These are phyloP conservation scores for Tieghemostelium lacteum DNA, from an alignment of 78 protist genomes.

Conservation along the genomic window DNA sequence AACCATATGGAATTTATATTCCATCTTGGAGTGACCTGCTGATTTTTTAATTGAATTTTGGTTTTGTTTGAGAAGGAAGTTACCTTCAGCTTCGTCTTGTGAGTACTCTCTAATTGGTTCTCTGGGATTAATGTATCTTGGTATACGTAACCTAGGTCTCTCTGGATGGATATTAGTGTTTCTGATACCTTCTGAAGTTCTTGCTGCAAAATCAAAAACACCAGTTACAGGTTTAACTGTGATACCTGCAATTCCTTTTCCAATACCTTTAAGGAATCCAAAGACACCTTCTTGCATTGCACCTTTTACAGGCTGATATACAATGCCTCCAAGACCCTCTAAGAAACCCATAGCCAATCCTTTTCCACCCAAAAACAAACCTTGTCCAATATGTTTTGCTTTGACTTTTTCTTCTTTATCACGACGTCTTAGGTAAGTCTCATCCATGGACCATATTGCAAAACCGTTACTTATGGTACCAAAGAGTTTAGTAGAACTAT, in stretches of 20 bases:
- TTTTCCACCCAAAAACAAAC: slow-evolving; percentile 39
- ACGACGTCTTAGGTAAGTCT: slow-evolving; percentile 41
- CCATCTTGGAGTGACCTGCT: slow-evolving; percentile 18
- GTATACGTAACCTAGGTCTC: slow-evolving; percentile 24
- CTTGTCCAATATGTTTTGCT: slow-evolving; percentile 69
- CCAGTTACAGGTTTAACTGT: slow-evolving; percentile 87
- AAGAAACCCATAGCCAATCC: slow-evolving; percentile 57
- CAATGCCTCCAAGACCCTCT: slow-evolving; percentile 72
- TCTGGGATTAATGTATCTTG: slow-evolving; percentile 63
- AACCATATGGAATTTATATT: slow-evolving; percentile 62
- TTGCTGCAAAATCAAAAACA: slow-evolving; percentile 81
- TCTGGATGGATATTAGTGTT: slow-evolving; percentile 78
- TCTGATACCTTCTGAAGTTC: slow-evolving; percentile 85
- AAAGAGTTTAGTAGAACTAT: slow-evolving; percentile 60
- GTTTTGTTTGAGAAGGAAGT: slow-evolving; percentile 38
- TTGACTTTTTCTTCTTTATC: slow-evolving; percentile 62
- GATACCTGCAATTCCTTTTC: slow-evolving; percentile 88
- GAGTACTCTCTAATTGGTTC: slow-evolving; percentile 64
- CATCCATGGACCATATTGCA: slow-evolving; percentile 74
- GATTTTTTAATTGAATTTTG: not conserved
- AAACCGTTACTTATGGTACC: slow-evolving; percentile 75
- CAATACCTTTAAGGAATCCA: slow-evolving; percentile 85
- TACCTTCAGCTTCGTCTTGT: slow-evolving; percentile 52
- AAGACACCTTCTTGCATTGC: slow-evolving; percentile 80
- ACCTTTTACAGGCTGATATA: slow-evolving; percentile 84